A percentile compares a stretch with the other conserved stretches of the same genome.
These are phyloP conservation scores for Calonectria pauciramosa DNA, from an alignment of 2,329 filamentous ascomycete genomes.

Conservation along the genomic window DNA sequence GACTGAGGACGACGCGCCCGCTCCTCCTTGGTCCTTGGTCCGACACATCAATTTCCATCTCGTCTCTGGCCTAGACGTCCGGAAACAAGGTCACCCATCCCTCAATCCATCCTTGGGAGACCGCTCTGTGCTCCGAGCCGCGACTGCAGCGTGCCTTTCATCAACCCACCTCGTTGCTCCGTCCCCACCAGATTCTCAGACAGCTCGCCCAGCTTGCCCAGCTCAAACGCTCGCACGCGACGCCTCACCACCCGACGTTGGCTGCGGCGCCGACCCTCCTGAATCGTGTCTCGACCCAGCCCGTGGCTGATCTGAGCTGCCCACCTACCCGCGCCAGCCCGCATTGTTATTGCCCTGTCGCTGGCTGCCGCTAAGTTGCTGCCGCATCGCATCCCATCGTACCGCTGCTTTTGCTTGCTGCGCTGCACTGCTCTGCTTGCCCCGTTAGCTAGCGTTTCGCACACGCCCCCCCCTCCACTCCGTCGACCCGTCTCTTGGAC, in stretches of 20 bases:
- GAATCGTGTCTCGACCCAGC: constrained; percentile 20
- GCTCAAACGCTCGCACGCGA: constrained; percentile 18
- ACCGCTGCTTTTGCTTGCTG: neutral
- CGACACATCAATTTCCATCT: constrained; percentile 24
- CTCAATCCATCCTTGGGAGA: constrained; percentile 7
- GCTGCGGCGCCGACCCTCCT: constrained; percentile 19
- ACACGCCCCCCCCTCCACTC: neutral
- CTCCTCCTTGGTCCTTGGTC: constrained; percentile 23
- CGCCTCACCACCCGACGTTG: constrained; percentile 8
- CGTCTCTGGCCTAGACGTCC: constrained; percentile 18
- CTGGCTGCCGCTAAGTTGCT: neutral
- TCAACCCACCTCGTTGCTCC: constrained; percentile 18
- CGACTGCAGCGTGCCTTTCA: constrained; percentile 29
- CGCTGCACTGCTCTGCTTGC: constrained; percentile 13
- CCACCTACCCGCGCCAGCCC: constrained; percentile 9
- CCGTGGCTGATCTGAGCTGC: constrained; percentile 22
- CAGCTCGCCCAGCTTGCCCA: constrained; percentile 19
- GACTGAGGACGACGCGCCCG: constrained; percentile 20
- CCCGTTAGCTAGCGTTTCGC: constrained; percentile 9
- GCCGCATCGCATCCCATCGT: constrained; percentile 13
- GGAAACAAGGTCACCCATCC: constrained; percentile 22
- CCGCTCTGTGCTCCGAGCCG: constrained; percentile 23
- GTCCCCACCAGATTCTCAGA: constrained; percentile 23
- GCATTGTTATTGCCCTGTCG: neutral
- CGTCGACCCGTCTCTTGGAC: constrained; percentile 8